Evolutionary conservation across 176 grass and related monocot species (phyloP), one percentile per base, ranked within the genome.

Genomic region (Oryza rufipogon): DNA sequence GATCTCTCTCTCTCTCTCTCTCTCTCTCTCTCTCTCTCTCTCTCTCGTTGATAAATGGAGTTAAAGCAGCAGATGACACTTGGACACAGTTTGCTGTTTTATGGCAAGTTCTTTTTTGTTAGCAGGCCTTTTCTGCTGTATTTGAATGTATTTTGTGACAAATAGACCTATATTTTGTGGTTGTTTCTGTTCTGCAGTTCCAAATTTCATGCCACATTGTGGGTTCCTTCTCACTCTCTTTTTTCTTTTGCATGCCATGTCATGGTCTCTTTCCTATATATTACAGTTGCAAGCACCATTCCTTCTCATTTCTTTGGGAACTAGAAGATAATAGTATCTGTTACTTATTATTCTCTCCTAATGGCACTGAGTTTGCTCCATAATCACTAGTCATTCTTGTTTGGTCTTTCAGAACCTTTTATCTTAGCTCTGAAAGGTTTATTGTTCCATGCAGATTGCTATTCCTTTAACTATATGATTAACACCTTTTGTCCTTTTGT

Each of bases 171-270:
- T 5, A 64, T 72, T 16, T 17, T n/a, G 9, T 66, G 30, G 12
- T 73, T 80, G 4, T 78, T 85, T 85, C 28, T 52, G 14, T 51
- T 56, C n/a, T 86, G 9, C 9, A 10, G 42, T 80, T 66, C 30
- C 32, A 49, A 42, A 32, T 23, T 36, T n/a, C 70, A 2, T 39
- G 9, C 9, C 20, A 36, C 17, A 56, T 56, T 19, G 5, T 56
- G 16, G 16, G 16, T 17, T 6, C 4, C 39, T 41, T 41, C 0
- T 41, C 38, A 32, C 30, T 32, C 30, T 32, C 6, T 41, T 41
- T 11, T 44, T 10, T 61, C 61, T 54, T 42, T 77, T 6, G 6
- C n/a, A 76, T 6, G 11, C n/a, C 13, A 12, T 58, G 13, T 54
- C 12, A 42, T 75, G 63, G 15, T 54, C 45, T 11, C 1, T 68